Evolutionary conservation across 345 rosid species (phyloP).

Genomic region (Laguncularia racemosa): DNA sequence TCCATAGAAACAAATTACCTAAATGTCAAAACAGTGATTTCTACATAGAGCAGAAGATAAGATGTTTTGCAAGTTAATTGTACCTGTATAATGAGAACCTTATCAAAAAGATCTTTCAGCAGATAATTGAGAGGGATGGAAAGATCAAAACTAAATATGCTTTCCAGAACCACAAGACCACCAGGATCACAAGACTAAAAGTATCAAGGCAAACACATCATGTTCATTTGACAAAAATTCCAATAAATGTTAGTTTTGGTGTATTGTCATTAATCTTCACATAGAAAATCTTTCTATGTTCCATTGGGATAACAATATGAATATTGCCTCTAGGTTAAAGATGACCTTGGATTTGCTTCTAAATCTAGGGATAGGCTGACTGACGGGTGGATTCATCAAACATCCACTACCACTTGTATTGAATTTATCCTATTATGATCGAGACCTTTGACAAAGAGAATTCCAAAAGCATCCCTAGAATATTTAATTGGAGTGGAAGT

Average conservation of each 20-base stretch:
- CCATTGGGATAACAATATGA: too few species aligned
- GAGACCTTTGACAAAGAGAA: too few species aligned
- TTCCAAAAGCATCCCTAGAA: too few species aligned
- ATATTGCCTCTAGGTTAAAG: too few species aligned
- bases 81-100: conserved; percentile 72
- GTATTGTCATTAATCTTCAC: neutral
- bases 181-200: conserved; percentile 80
- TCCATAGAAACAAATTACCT: conserved; percentile 1
- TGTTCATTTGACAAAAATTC: neutral
- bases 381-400: too few species aligned
- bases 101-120: conserved; percentile 45
- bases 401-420: too few species aligned
- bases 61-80: neutral
- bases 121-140: conserved; percentile 77
- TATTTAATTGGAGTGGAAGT: too few species aligned
- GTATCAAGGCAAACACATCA: conserved; percentile 38
- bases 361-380: too few species aligned
- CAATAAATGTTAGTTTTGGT: neutral
- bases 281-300: neutral
- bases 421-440: too few species aligned
- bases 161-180: conserved; percentile 63
- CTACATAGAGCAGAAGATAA: neutral
- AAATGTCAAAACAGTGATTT: neutral
- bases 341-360: too few species aligned
- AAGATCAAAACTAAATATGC: conserved; percentile 72